Conservation (phyloP, 2,329 filamentous ascomycete species). For the Curvularia hawaiiensis region DNA sequence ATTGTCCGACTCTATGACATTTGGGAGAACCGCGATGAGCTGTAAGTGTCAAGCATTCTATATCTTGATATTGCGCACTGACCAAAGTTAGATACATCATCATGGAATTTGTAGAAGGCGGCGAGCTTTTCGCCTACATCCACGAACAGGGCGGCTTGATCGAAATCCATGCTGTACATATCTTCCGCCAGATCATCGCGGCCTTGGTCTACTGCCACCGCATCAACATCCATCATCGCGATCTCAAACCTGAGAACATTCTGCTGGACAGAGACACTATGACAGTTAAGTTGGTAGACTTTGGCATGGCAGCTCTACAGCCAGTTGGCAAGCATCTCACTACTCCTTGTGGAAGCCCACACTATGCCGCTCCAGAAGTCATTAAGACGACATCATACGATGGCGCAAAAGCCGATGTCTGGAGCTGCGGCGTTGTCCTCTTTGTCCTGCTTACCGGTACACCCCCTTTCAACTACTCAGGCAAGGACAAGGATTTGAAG, state of each 20-base stretch:
- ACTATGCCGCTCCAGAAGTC: slow-evolving; percentile 94
- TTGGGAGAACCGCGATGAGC: slow-evolving; percentile 94
- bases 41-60: slow-evolving; percentile 63
- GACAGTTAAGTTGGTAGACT: slow-evolving; percentile 93
- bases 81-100: slow-evolving; percentile 76
- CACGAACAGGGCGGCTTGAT: slow-evolving; percentile 72
- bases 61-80: slow-evolving; percentile 10
- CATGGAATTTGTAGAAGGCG: slow-evolving; percentile 85
- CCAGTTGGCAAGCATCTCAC: slow-evolving; percentile 77
- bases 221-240: slow-evolving; percentile 93
- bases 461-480: slow-evolving; percentile 72
- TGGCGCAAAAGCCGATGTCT: slow-evolving; percentile 87
- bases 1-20: slow-evolving; percentile 95
- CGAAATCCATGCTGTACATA: slow-evolving; percentile 79
- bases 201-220: slow-evolving; percentile 92
- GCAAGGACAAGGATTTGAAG: slow-evolving; percentile 58
- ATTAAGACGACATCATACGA: slow-evolving; percentile 78
- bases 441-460: slow-evolving; percentile 85
- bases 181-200: slow-evolving; percentile 92
- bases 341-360: slow-evolving; percentile 93
- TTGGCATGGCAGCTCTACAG: slow-evolving; percentile 96
- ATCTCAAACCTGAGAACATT: slow-evolving; percentile 97
- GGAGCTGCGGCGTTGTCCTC: slow-evolving; percentile 79
- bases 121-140: slow-evolving; percentile 88
- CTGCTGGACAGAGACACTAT: slow-evolving; percentile 72